These are phyloP conservation scores for Yamadazyma mexicana DNA, from an alignment of 1,139 yeast species.

Conservation along the genomic window DNA sequence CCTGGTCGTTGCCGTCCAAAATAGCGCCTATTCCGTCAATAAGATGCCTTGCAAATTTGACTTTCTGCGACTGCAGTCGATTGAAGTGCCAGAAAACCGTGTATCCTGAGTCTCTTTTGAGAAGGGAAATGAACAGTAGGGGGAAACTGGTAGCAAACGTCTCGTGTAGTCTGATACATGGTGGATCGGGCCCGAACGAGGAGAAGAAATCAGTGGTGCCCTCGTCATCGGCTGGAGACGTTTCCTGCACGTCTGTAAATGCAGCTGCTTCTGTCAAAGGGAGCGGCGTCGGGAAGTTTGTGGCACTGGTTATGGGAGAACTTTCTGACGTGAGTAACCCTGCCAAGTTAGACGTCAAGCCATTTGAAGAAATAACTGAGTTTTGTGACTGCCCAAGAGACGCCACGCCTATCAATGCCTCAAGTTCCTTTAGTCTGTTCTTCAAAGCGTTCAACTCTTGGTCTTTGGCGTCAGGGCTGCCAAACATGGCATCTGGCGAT, in stretches of 20 bases:
- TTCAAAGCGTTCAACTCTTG: slow-evolving; percentile 4
- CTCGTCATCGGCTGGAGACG: too few relatives aligned
- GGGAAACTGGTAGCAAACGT: slow-evolving; percentile 13
- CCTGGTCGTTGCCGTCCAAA: slow-evolving; percentile 7
- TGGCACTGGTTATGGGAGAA: not conserved
- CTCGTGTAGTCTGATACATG: slow-evolving; percentile 12
- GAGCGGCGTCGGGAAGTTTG: not conserved
- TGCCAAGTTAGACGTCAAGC: too few relatives aligned
- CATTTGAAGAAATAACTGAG: not conserved
- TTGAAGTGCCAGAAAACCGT: slow-evolving; percentile 15
- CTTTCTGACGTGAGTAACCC: not conserved
- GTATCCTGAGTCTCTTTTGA: slow-evolving; percentile 14
- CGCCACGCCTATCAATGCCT: slow-evolving; percentile 8
- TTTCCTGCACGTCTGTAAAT: too few relatives aligned
- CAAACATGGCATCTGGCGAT: slow-evolving; percentile 9
- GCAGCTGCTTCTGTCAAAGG: not conserved
- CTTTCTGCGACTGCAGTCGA: slow-evolving; percentile 8
- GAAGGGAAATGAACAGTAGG: slow-evolving; percentile 11
- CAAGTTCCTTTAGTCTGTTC: slow-evolving; percentile 8
- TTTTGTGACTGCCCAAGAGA: not conserved
- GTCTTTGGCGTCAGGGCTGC: slow-evolving; percentile 2
- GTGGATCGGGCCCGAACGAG: slow-evolving; percentile 4
- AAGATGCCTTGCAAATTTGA: slow-evolving; percentile 6
- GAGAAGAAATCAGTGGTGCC: slow-evolving; percentile 13
- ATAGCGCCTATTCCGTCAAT: slow-evolving; percentile 11